A percentile compares a stretch with the other conserved stretches of the same genome.
These are phyloP conservation scores for Citrus glauca DNA, from an alignment of 345 rosid genomes.

Conservation along the genomic window DNA sequence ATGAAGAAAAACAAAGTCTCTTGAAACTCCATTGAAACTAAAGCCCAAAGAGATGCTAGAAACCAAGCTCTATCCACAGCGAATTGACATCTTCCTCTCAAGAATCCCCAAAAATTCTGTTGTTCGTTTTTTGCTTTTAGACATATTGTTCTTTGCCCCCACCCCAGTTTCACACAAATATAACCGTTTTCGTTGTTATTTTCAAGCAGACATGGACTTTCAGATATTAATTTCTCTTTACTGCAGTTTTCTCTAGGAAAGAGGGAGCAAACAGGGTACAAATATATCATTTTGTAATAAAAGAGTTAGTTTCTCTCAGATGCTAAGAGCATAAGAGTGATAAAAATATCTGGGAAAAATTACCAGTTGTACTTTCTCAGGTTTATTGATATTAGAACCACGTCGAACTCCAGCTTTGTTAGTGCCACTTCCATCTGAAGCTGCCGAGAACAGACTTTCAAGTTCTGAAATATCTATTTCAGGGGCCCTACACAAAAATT, in stretches of 20 bases:
- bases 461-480: slow-evolving; percentile 98
- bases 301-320: not conserved
- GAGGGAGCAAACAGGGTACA: not conserved
- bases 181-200: not conserved
- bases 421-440: slow-evolving; percentile 48
- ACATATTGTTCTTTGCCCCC: not conserved
- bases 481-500: slow-evolving; percentile 71
- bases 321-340: not conserved
- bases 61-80: no score
- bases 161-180: not conserved
- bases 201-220: not conserved
- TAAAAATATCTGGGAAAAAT: slow-evolving; percentile 9
- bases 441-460: slow-evolving; percentile 90
- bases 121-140: not conserved
- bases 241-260: not conserved
- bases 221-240: not conserved
- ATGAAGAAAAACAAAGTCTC: no score
- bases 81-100: no score
- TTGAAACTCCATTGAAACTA: no score
- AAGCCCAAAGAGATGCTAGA: no score
- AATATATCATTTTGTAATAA: not conserved
- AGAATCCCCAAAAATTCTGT: no score
- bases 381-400: slow-evolving; percentile 75
- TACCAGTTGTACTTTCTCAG: slow-evolving; percentile 94
- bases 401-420: slow-evolving; percentile 76